Conservation (phyloP, 1,284 basidiomycete genomes). For the Pterulicium gracile region DNA sequence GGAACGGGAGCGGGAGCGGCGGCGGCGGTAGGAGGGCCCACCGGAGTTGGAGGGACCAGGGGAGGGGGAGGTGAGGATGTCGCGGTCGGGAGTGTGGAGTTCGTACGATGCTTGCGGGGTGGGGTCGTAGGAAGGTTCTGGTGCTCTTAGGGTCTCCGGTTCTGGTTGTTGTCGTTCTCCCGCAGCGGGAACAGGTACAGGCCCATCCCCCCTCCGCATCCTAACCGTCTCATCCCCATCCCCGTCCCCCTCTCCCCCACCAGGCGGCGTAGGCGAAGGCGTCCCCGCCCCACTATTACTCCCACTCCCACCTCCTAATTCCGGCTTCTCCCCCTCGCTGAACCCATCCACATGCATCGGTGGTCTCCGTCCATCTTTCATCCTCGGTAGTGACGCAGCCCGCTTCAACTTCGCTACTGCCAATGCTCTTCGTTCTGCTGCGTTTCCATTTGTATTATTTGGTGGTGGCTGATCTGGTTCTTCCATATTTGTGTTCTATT, state of each 20-base stretch:
- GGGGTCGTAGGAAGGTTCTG: slow-evolving; percentile 19
- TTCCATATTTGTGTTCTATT: too few relatives aligned
- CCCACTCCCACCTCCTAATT: too few relatives aligned
- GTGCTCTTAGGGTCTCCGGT: slow-evolving; percentile 13
- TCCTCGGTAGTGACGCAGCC: slow-evolving; percentile 79
- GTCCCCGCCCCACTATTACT: too few relatives aligned
- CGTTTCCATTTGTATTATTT: too few relatives aligned
- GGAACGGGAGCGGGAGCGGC: slow-evolving; percentile 66
- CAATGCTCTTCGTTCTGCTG: slow-evolving; percentile 65
- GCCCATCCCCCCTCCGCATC: too few relatives aligned
- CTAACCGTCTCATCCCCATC: too few relatives aligned
- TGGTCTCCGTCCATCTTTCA: slow-evolving; percentile 77
- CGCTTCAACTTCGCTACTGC: slow-evolving; percentile 86
- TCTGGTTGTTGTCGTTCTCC: neutral
- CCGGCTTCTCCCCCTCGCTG: slow-evolving; percentile 58
- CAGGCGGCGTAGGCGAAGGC: slow-evolving; percentile 17
- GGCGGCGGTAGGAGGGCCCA: slow-evolving; percentile 33
- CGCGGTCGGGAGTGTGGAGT: slow-evolving; percentile 5
- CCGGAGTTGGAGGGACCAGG: slow-evolving; percentile 17
- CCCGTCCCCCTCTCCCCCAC: too few relatives aligned
- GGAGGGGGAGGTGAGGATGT: slow-evolving; percentile 16
- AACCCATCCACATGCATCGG: slow-evolving; percentile 73
- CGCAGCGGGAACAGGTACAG: too few relatives aligned
- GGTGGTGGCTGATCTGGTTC: slow-evolving; percentile 29
- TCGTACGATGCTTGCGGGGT: slow-evolving; percentile 19